A percentile compares a stretch with the other conserved stretches of the same genome.
Evolutionary conservation across 345 rosid species (phyloP).

Genomic region (Euphorbia pulcherrima): DNA sequence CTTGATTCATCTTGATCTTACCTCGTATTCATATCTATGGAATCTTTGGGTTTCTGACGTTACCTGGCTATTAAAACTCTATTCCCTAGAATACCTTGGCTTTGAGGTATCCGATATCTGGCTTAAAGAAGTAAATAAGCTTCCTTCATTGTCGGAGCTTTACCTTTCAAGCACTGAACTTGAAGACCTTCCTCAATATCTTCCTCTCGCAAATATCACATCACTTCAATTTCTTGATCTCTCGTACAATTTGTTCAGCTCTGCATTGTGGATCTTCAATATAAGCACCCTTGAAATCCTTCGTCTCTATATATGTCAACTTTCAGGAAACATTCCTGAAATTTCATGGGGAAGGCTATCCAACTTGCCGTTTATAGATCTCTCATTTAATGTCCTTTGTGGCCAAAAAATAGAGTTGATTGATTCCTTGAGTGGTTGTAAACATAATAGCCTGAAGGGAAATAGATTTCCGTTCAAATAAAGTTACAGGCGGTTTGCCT

Average conservation of each 20-base stretch:
- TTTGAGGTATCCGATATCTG: conserved; percentile 21
- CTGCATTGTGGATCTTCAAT: conserved; percentile 45
- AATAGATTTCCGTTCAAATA: conserved; percentile 18
- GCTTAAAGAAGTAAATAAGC: conserved; percentile 23
- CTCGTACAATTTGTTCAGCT: conserved; percentile 38
- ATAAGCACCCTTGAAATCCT: conserved; percentile 41
- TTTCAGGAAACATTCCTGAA: conserved; percentile 21
- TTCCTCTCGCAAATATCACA: conserved; percentile 27
- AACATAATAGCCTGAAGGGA: conserved; percentile 25
- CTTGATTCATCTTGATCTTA: conserved; percentile 21
- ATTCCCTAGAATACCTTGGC: conserved; percentile 18
- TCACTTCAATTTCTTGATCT: conserved; percentile 47
- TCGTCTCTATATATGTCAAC: conserved; percentile 29
- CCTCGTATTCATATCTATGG: too few species aligned
- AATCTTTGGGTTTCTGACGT: neutral
- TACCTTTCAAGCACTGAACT: conserved; percentile 18
- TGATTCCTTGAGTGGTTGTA: conserved; percentile 18
- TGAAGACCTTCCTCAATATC: conserved; percentile 1
- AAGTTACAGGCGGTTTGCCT: conserved; percentile 4
- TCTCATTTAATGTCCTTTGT: conserved; percentile 38
- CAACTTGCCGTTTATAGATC: conserved; percentile 33
- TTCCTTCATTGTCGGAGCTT: conserved; percentile 32
- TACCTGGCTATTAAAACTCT: conserved; percentile 20
- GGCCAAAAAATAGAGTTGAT: conserved; percentile 35
- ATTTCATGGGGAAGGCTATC: conserved; percentile 38